A percentile compares a stretch with the other conserved stretches of the same genome.
phyloP scores from a whole-genome alignment of 768 basidiomycete species.

The Multifurca ochricompacta region DNA sequence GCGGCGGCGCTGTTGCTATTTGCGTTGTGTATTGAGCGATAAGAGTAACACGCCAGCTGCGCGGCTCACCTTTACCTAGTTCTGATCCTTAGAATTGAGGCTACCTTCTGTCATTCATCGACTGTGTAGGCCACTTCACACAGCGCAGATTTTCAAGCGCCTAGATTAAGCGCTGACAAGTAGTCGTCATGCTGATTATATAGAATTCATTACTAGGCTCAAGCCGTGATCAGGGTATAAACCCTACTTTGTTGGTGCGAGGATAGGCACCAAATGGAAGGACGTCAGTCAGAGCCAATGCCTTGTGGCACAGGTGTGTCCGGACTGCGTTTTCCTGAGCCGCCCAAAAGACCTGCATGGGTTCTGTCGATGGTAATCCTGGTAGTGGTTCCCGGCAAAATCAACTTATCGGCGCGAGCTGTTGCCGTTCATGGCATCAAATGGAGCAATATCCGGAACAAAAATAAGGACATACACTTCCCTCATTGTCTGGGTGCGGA shows the following conservation, averaged over 20 bases:
- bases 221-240: not conserved
- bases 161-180: not conserved
- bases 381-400: not conserved
- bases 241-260: not conserved
- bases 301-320: not conserved
- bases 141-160: not conserved
- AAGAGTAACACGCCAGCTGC: not conserved
- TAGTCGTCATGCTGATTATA: not conserved
- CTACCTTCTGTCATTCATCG: not conserved
- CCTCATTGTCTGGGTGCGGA: slow-evolving; percentile 11
- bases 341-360: no score
- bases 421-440: not conserved
- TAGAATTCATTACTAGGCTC: not conserved
- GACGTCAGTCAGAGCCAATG: not conserved
- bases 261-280: not conserved
- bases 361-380: not conserved
- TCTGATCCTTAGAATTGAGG: not conserved
- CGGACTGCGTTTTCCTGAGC: no score
- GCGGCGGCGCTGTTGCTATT: not conserved
- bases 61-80: not conserved
- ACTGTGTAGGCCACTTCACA: not conserved
- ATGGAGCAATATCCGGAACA: not conserved
- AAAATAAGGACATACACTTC: not conserved
- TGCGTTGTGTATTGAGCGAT: not conserved
- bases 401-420: not conserved